These are phyloP conservation scores for Plenodomus lindquistii DNA, from an alignment of 2,329 filamentous ascomycete species.

Conservation along the genomic window DNA sequence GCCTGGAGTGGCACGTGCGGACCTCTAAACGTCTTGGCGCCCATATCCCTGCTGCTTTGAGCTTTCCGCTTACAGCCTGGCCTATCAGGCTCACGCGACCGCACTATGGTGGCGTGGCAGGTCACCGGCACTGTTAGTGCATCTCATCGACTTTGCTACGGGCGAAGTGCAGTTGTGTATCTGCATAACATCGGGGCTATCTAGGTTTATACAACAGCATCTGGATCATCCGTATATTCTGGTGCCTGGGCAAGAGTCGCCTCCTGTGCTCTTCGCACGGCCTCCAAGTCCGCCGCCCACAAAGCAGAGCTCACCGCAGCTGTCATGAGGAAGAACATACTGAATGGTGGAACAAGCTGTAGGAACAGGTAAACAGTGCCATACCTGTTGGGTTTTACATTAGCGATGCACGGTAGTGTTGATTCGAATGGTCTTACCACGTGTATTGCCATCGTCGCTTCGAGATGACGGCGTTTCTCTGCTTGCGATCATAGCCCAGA, in stretches of 20 bases:
- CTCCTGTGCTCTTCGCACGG: slow-evolving; percentile 28
- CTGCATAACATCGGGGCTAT: neutral
- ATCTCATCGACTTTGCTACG: neutral
- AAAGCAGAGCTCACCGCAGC: slow-evolving; percentile 82
- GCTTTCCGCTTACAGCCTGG: neutral
- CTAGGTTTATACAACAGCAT: slow-evolving; percentile 19
- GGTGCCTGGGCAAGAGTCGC: slow-evolving; percentile 18
- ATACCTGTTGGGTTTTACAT: slow-evolving; percentile 58
- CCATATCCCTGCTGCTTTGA: neutral
- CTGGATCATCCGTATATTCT: slow-evolving; percentile 38
- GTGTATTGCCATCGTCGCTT: slow-evolving; percentile 79
- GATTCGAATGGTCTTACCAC: slow-evolving; percentile 57
- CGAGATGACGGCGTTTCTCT: slow-evolving; percentile 71
- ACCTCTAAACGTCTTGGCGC: neutral
- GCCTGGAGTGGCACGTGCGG: slow-evolving; percentile 12
- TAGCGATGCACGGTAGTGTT: slow-evolving; percentile 2
- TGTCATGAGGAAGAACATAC: slow-evolving; percentile 93
- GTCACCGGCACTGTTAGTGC: neutral
- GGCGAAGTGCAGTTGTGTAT: neutral
- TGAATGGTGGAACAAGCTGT: slow-evolving; percentile 85
- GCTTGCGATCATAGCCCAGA: slow-evolving; percentile 71
- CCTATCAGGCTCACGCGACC: neutral
- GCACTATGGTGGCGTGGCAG: neutral
- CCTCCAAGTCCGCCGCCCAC: slow-evolving; percentile 81
- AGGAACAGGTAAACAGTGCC: slow-evolving; percentile 82